Evolutionary conservation across 2,329 filamentous ascomycete species (phyloP), one percentile per base, ranked within the genome.

Genomic region (Paraphaeosphaeria minitans): DNA sequence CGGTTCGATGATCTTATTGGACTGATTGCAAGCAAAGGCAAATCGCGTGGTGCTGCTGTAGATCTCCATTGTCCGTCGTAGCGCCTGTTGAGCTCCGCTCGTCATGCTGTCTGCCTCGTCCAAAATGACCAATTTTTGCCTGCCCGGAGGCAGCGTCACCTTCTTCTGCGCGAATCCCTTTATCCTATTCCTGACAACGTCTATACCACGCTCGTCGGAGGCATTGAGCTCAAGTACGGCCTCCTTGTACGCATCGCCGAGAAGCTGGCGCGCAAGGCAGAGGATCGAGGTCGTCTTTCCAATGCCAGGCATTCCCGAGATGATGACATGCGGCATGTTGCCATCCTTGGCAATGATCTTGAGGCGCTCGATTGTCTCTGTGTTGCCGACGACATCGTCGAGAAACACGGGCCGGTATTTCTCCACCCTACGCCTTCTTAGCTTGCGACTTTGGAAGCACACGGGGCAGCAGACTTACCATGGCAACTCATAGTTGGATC

Each of bases 1-100:
- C n/a, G 95, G 95, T 78, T 99, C 95, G 77, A 99, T 99, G 75
- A 99, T 98, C 80, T 98, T 99, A 82, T 98, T 99, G 62, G 91
- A 95, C 81, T 97, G 92, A 77, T 99, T 99, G 83, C 95, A 99
- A 2, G 95, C 95, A 72, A 99, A 99, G 0, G 95, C 95, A 73
- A 99, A 99, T 58, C 95, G 87, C 2, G 95, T 99, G 1, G 95
- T 99, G 63, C 93, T 89, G 43, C 92, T 96, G 81, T 98, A 98
- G 53, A 98, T 99, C 77, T 99, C 95, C 95, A 99, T 99, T 0
- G 95, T 99, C 62, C 95, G 85, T 66, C 95, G 87, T 37, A 99
- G 85, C 21, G 95, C 95, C 79, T 98, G 95, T 76, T 99, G 95
- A 2, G 95, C 95, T 54, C 95, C 95, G 24, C 91, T 91, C 0